Percentiles rank a stretch among this genome's conserved stretches.
Conservation (phyloP, 495 filamentous ascomycete genomes). For the Neurospora terricola region DNA sequence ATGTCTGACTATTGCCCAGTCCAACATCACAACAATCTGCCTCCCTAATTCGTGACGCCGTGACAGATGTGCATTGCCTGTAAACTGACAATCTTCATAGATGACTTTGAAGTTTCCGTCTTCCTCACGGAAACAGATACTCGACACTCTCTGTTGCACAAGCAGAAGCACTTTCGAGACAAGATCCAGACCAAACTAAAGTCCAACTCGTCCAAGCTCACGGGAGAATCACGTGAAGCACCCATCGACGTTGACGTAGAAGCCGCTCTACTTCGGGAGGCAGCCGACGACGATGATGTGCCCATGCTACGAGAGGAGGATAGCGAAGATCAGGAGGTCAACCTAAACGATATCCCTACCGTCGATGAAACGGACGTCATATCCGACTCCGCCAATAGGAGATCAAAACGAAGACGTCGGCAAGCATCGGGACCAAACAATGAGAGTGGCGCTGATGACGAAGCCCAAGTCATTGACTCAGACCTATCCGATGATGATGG, state of each 20-base stretch:
- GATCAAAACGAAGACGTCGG: constrained; percentile 18
- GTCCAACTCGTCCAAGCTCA: constrained; percentile 50
- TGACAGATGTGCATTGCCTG: neutral
- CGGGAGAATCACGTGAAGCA: constrained; percentile 41
- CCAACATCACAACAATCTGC: neutral
- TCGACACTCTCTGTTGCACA: constrained; percentile 80
- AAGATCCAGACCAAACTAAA: constrained; percentile 41
- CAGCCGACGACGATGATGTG: constrained; percentile 32
- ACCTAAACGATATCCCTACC: constrained; percentile 36
- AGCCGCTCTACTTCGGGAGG: constrained; percentile 15
- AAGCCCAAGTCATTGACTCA: constrained; percentile 2
- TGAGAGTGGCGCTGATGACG: constrained; percentile 19
- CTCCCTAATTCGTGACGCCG: neutral
- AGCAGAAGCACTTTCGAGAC: constrained; percentile 61
- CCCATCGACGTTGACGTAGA: constrained; percentile 38
- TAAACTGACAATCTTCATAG: constrained; percentile 31
- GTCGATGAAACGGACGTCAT: constrained; percentile 23
- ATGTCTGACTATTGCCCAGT: constrained; percentile 6
- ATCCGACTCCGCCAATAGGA: constrained; percentile 20
- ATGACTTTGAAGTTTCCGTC: constrained; percentile 90
- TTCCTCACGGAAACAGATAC: constrained; percentile 83
- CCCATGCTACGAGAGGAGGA: constrained; percentile 27
- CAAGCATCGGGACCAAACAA: constrained; percentile 13
- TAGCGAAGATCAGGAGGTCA: constrained; percentile 27
- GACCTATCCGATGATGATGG: constrained; percentile 15